Percentiles rank a stretch among this genome's conserved stretches.
Evolutionary conservation across 164 flowering plant species (phyloP).

Genomic region (Berberis vulgaris): DNA sequence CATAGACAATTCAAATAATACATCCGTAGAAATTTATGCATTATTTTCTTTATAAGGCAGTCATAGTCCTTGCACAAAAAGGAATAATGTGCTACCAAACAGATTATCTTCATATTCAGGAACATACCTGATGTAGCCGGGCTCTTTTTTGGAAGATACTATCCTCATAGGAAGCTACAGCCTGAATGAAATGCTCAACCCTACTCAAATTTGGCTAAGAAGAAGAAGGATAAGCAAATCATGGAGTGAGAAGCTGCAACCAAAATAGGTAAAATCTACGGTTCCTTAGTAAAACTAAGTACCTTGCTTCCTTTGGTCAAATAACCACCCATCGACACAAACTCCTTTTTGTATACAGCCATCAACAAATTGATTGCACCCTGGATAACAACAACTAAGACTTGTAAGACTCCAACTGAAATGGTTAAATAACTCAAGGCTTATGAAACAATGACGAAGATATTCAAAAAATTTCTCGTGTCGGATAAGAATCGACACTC

Average conservation of each 20-base stretch:
- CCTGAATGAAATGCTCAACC: slow-evolving; percentile 89
- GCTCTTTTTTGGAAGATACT: slow-evolving; percentile 89
- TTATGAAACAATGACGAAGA: no score
- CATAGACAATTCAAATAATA: no score
- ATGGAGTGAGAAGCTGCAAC: background rate
- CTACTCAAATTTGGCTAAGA: slow-evolving; percentile 65
- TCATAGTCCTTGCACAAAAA: no score
- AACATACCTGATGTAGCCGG: slow-evolving; percentile 66
- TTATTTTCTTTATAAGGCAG: no score
- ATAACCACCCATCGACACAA: slow-evolving; percentile 66
- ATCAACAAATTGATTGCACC: slow-evolving; percentile 90
- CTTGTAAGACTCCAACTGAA: background rate
- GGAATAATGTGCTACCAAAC: no score
- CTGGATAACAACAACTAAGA: slow-evolving; percentile 25
- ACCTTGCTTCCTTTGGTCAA: slow-evolving; percentile 82
- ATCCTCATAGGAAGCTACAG: slow-evolving; percentile 91
- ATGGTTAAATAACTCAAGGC: no score
- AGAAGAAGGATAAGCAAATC: slow-evolving; percentile 4
- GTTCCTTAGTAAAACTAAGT: slow-evolving; percentile 4
- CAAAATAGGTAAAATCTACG: background rate
- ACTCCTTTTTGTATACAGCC: slow-evolving; percentile 87
- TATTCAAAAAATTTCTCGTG: no score
- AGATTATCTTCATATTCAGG: background rate
- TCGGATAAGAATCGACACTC: no score
- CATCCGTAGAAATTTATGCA: no score